Evolutionary conservation across 2,329 filamentous ascomycete genomes (phyloP), one percentile per base, ranked within the genome.

Genomic region (Fusarium nanum): DNA sequence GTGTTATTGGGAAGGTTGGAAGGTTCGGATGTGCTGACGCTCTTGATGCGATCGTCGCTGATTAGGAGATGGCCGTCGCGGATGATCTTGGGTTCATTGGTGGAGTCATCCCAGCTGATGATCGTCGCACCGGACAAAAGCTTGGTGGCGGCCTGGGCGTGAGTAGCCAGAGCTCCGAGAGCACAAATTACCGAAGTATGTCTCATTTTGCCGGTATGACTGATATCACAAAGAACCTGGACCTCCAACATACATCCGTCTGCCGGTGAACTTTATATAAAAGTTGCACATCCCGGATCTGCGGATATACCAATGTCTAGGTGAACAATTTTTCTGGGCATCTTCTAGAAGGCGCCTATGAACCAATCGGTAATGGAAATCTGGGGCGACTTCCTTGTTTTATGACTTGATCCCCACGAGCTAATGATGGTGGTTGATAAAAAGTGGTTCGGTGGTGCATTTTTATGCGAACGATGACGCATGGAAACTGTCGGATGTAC

Each of bases 1-100:
- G 78, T 78, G 6, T 54, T 14, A 4, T 41, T 32, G 12, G 69
- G 53, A 7, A 77, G n/a, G 1, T 18, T 7, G 2, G 56, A 54
- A 6, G 64, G 45, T 4, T 68, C 67, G 3, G 44, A 48, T 3
- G 20, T n/a, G 1, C 45, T 25, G 22, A 68, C 30, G 20, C 27
- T 47, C 13, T 60, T 18, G 6, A 71, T 61, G 0, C 56, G 68
- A 32, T 71, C 68, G 5, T 11, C 41, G 2, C 18, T 42, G 11
- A 71, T 25, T 1, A 71, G 5, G 2, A 71, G 34, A 4, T 56
- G 49, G 4, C 59, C 64, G 18, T 68, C 30, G 1, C 45, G 68
- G 12, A 56, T 40, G 16, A 65, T 28, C 3, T n/a, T 9, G 8
- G 61, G 59, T 20, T 37, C 22, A 9, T 46, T 47, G 13, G 41